Base-by-base conservation (phyloP, 1,284 basidiomycete species). In the Ceratobasidium sp. region DNA sequence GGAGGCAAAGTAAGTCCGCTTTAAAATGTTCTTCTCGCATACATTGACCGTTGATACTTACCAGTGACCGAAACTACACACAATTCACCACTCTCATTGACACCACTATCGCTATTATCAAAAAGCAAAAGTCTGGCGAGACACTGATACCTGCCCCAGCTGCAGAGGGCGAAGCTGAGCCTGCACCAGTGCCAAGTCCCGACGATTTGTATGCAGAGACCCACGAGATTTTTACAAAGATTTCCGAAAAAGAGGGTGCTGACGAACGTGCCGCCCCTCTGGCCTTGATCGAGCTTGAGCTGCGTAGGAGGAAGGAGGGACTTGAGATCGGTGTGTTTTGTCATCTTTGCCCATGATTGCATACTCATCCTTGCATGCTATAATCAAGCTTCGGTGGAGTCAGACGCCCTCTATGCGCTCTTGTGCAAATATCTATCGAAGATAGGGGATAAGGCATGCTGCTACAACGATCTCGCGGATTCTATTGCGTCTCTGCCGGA, bases 31-130 rank as follows among this genome's bases (percentile, higher is more conserved):
- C 24, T 17, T 15, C 14, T 31, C 51, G 36, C 24, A 67, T 36
- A 53, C 19, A 73, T 17, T 50, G 64, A 56, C 36, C 15, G 11
- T 9, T 19, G 27, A 27, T 27, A 22, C 64, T 67, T 19, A 74
- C n/a, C 75, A 94, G 93, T 62, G 92, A 95, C 79, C 90, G 91
- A 56, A 95, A 95, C 79, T 96, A 94, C 93, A 85, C 93, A 15
- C 93, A 95, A 79, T 93, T 95, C 80, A 81, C 91, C 56, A 87
- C 92, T 3, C 82, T 93, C 17, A 81, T 95, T 2, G 90, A 94
- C 75, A 89, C 88, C 0, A 86, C 90, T 1, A 91, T 94, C 77
- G 65, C 76, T 31, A 54, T 73, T 56, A 44, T 67, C 48, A 66
- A 66, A 54, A 64, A 67, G 33, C 65, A 67, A 54, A 73, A 72